Evolutionary conservation across 306 rosid species (phyloP), one percentile per base, ranked within the genome.

Genomic region (Macrotyloma uniflorum): DNA sequence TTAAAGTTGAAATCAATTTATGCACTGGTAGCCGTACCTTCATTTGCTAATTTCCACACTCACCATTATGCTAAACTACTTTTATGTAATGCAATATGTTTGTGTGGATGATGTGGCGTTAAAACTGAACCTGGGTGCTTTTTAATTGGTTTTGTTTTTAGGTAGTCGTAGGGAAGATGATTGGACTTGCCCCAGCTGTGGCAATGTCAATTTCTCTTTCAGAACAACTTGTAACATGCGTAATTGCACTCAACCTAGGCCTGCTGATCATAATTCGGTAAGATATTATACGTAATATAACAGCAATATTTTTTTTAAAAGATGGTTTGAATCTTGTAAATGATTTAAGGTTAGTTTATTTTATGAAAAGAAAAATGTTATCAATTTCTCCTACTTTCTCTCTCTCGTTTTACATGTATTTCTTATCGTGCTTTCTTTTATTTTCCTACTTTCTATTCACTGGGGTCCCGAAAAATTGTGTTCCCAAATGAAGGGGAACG

Each of bases 221-320:
- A 86, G 98, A 80, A 96, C 99, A 72, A 93, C 99, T 49, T 96
- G 99, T 86, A 96, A 96, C 70, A 96, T 96, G 99, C 99, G 97
- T 57, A 96, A 91, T 71, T 96, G 99, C 88, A 96, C 98, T 85
- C 99, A 96, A 78, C 97, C 99, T 2, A 91, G 99, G 85, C 99
- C 99, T 0, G 99, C 96, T 7, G 98, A 96, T 85, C 99, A 96
- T 75, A 91, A 90, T 81, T 83, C 84, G 8, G 99, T 96, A 88
- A 79, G 88, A 68, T 43, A 32, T 72, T 75, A 43, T 42, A 20
- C 45, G 55, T 24, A 63, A 38, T 47, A 36, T 14, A 0, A 28
- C 14, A 1, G 35, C 24, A 6, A 19, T 24, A 51, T 23, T 67
- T 57, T 43, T 23, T 11, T 13, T n/a, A n/a, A 26, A 32, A 19